These are phyloP conservation scores for Coelastrella sp. DNA, from an alignment of 139 green algal genomes.

Conservation along the genomic window DNA sequence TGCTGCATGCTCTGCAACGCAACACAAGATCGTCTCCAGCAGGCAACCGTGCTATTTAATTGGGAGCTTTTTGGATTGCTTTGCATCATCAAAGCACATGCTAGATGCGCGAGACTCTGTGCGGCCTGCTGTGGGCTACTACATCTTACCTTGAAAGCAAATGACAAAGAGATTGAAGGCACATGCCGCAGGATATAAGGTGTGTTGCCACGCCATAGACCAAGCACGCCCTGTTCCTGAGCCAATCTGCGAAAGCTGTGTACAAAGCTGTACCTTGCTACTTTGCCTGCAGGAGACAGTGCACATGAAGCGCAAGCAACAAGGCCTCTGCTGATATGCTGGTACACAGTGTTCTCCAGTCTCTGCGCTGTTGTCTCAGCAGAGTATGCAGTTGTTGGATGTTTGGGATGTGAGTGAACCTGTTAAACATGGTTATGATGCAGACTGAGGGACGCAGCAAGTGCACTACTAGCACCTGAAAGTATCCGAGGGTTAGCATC, in stretches of 20 bases:
- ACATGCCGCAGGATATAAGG: constrained; percentile 60
- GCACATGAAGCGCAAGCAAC: not conserved
- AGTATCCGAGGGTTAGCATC: constrained; percentile 56
- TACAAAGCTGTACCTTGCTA: constrained; percentile 46
- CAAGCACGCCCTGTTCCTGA: constrained; percentile 48
- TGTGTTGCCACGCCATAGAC: constrained; percentile 56
- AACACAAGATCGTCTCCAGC: too few relatives aligned
- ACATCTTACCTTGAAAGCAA: constrained; percentile 58
- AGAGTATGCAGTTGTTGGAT: too few relatives aligned
- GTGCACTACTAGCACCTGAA: constrained; percentile 9
- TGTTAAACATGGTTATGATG: too few relatives aligned
- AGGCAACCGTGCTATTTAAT: too few relatives aligned
- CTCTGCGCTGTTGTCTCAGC: too few relatives aligned
- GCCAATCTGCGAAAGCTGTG: constrained; percentile 47
- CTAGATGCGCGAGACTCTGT: too few relatives aligned
- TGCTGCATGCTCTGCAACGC: not conserved
- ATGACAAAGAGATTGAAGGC: constrained; percentile 54
- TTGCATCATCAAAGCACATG: too few relatives aligned
- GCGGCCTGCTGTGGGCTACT: too few relatives aligned
- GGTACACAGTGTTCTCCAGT: too few relatives aligned
- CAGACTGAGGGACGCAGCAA: too few relatives aligned
- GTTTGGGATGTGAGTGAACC: too few relatives aligned
- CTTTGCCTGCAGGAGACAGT: constrained; percentile 24
- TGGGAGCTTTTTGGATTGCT: too few relatives aligned
- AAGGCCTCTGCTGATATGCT: not conserved